Percentiles rank a stretch among this genome's conserved stretches.
phyloP scores from a whole-genome alignment of 345 rosid species.

The Chamaenerion angustifolium region DNA sequence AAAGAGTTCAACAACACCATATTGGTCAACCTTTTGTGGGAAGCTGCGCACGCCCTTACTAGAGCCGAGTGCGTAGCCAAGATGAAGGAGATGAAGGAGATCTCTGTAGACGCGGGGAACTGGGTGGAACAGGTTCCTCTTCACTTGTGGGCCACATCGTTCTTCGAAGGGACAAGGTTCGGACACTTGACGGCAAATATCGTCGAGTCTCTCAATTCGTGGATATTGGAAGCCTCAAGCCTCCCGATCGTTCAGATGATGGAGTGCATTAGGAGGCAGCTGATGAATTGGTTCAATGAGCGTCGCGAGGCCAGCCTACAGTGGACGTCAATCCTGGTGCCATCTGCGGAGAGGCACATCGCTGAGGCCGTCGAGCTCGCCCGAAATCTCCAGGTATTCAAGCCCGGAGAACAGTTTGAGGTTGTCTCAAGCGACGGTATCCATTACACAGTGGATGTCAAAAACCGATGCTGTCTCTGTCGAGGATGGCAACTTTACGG shows the following conservation, averaged over 20 bases:
- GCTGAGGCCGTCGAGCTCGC: conserved; percentile 86
- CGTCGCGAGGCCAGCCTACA: conserved; percentile 89
- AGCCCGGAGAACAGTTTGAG: conserved; percentile 92
- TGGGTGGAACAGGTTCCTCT: conserved; percentile 93
- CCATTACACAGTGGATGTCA: conserved; percentile 62
- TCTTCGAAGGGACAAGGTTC: conserved; percentile 84
- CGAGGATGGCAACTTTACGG: conserved; percentile 97
- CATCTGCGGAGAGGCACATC: conserved; percentile 79
- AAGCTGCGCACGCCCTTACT: conserved; percentile 85
- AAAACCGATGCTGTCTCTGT: conserved; percentile 86
- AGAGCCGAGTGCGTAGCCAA: conserved; percentile 87
- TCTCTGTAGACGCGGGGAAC: conserved; percentile 86
- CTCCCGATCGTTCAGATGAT: conserved; percentile 98
- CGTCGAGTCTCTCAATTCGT: conserved; percentile 63
- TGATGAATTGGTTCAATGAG: conserved; percentile 97
- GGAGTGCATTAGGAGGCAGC: conserved; percentile 95
- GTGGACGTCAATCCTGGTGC: conserved; percentile 88
- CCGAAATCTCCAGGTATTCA: conserved; percentile 75
- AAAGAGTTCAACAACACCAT: conserved; percentile 88
- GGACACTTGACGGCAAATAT: conserved; percentile 88
- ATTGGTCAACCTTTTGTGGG: conserved; percentile 88
- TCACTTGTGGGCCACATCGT: conserved; percentile 90
- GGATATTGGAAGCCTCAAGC: conserved; percentile 93
- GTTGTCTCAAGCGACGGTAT: conserved; percentile 89
- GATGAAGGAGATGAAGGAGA: conserved; percentile 75